Evolutionary conservation across 2,329 filamentous ascomycete genomes (phyloP).

Genomic region (Beauveria brongniartii): DNA sequence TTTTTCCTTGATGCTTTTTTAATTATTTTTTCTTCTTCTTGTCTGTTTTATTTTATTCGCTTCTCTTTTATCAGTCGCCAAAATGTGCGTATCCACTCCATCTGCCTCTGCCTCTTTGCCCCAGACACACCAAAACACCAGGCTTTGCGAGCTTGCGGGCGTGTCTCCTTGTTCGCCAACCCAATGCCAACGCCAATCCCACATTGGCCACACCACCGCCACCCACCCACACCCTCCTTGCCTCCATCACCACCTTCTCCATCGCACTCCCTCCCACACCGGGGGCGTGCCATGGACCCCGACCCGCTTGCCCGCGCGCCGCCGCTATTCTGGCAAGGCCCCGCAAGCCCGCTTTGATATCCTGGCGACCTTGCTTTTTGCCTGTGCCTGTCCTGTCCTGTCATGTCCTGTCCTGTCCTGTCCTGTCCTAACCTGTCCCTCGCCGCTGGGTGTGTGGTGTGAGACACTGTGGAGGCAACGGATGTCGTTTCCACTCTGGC

Average conservation of each 20-base stretch:
- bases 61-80: too few relatives aligned
- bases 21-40: neutral
- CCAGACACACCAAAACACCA: slow-evolving; percentile 10
- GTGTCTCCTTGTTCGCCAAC: slow-evolving; percentile 2
- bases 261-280: neutral
- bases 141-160: neutral
- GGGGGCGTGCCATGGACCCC: slow-evolving; percentile 9
- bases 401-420: neutral
- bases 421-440: neutral
- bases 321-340: slow-evolving; percentile 6
- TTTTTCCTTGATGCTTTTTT: neutral
- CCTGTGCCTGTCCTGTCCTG: neutral
- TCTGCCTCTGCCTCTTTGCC: neutral
- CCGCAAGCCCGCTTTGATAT: slow-evolving; percentile 9
- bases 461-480: slow-evolving; percentile 9
- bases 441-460: slow-evolving; percentile 2
- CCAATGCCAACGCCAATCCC: neutral
- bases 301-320: slow-evolving; percentile 11
- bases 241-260: neutral
- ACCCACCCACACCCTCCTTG: slow-evolving; percentile 1
- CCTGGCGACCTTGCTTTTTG: neutral
- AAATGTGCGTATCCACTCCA: neutral
- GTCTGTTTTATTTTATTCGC: neutral
- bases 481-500: slow-evolving; percentile 8
- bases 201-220: neutral